Evolutionary conservation across 495 filamentous ascomycete species (phyloP).

Genomic region (Rostrohypoxylon terebratum): DNA sequence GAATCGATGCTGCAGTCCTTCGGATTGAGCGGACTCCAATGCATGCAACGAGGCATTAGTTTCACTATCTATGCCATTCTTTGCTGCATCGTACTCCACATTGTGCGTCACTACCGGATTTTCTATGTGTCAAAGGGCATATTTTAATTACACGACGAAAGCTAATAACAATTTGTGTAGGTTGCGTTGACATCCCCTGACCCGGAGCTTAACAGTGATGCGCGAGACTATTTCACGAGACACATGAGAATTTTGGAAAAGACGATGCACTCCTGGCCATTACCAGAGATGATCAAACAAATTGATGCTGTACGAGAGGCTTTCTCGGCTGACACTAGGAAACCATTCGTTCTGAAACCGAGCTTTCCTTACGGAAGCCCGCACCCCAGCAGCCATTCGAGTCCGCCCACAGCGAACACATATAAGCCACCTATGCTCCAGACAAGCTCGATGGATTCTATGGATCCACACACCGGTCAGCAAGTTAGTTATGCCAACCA

Average conservation of each 20-base stretch:
- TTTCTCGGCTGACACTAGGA: slow-evolving; percentile 87
- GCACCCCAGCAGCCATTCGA: slow-evolving; percentile 67
- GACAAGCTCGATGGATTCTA: slow-evolving; percentile 56
- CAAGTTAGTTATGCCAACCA: slow-evolving; percentile 81
- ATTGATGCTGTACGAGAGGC: slow-evolving; percentile 91
- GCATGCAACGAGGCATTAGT: slow-evolving; percentile 95
- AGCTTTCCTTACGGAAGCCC: slow-evolving; percentile 92
- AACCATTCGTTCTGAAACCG: slow-evolving; percentile 88
- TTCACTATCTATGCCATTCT: slow-evolving; percentile 94
- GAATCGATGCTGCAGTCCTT: slow-evolving; percentile 83
- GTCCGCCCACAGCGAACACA: slow-evolving; percentile 66
- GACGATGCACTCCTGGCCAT: slow-evolving; percentile 85
- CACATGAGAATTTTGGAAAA: slow-evolving; percentile 96
- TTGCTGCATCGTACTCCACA: slow-evolving; percentile 93
- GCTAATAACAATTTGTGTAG: slow-evolving; percentile 56
- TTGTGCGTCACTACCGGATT: slow-evolving; percentile 69
- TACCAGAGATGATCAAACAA: slow-evolving; percentile 91
- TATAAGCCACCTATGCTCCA: slow-evolving; percentile 57
- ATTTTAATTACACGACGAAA: background rate
- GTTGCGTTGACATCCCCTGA: slow-evolving; percentile 95
- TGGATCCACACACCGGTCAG: slow-evolving; percentile 59
- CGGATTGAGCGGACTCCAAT: slow-evolving; percentile 83
- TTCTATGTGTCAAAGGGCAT: slow-evolving; percentile 8
- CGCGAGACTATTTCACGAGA: slow-evolving; percentile 89
- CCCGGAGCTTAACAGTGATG: slow-evolving; percentile 85